Evolutionary conservation across 2,329 filamentous ascomycete species (phyloP).

Genomic region (Berkeleyomyces rouxiae): DNA sequence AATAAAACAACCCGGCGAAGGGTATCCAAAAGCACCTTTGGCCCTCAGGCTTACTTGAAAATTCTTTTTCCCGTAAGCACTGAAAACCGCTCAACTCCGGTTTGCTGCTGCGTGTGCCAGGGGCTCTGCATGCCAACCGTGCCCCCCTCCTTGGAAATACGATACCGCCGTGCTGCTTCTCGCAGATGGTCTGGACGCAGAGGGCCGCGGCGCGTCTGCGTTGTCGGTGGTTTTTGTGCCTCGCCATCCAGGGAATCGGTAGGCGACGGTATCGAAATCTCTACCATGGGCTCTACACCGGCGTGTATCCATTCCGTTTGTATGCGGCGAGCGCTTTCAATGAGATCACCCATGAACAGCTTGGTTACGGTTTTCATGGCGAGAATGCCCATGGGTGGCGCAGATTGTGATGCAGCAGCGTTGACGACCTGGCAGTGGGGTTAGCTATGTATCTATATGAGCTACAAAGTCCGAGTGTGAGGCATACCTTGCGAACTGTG

Average conservation of each 20-base stretch:
- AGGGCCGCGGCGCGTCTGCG: conserved; percentile 30
- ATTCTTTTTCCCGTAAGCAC: conserved; percentile 34
- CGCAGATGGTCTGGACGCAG: conserved; percentile 58
- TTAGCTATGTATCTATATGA: background rate
- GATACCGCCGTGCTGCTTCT: conserved; percentile 56
- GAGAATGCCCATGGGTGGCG: conserved; percentile 54
- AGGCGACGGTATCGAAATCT: conserved; percentile 28
- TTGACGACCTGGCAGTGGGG: conserved; percentile 46
- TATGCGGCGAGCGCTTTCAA: conserved; percentile 53
- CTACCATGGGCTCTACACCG: conserved; percentile 38
- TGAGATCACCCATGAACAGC: conserved; percentile 59
- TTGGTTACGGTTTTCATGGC: conserved; percentile 65
- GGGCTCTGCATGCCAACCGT: conserved; percentile 42
- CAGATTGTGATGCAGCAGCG: conserved; percentile 64
- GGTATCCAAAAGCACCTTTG: background rate
- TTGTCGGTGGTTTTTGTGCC: conserved; percentile 8
- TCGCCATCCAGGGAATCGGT: conserved; percentile 15
- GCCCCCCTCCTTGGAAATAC: conserved; percentile 43
- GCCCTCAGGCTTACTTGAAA: conserved; percentile 27
- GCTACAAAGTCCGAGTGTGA: background rate
- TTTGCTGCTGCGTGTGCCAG: conserved; percentile 44
- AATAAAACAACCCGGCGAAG: background rate
- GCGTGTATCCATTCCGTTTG: conserved; percentile 54
- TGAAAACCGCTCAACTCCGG: conserved; percentile 43
- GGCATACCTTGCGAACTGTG: conserved; percentile 47